Conservation (phyloP, 495 filamentous ascomycete species). For the Pseudoneurospora amorphoporcata region DNA sequence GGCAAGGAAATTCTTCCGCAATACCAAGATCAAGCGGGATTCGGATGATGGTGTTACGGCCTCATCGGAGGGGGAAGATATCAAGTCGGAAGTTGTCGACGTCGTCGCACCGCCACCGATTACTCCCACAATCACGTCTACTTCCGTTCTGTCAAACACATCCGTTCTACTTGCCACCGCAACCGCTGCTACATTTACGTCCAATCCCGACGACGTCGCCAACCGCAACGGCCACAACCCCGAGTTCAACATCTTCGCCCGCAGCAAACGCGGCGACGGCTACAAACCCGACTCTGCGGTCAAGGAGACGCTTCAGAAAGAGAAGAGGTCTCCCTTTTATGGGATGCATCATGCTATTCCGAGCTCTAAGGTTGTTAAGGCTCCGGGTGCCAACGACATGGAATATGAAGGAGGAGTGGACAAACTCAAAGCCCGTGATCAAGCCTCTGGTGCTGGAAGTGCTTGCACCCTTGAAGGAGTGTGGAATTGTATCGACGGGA, state of each 20-base stretch:
- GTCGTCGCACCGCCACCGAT: not conserved
- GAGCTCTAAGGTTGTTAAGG: not conserved
- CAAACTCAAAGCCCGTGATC: not conserved
- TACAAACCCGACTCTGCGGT: no score
- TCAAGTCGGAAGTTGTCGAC: not conserved
- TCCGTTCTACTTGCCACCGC: not conserved
- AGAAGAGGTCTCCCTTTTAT: no score
- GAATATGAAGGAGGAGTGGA: no score
- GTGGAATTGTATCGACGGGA: constrained; percentile 35
- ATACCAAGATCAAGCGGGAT: not conserved
- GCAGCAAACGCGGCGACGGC: not conserved
- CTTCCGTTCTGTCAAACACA: not conserved
- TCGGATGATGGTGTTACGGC: not conserved
- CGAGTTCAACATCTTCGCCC: not conserved
- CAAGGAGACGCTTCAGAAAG: no score
- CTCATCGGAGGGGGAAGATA: not conserved
- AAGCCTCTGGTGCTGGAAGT: constrained; percentile 13
- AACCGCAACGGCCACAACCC: not conserved
- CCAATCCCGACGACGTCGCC: not conserved
- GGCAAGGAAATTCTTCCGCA: not conserved
- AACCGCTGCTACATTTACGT: not conserved
- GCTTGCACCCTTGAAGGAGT: constrained; percentile 30
- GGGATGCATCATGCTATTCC: not conserved
- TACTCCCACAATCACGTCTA: not conserved
- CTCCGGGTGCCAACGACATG: not conserved